Evolutionary conservation across 495 filamentous ascomycete genomes (phyloP), one percentile per base, ranked within the genome.

Genomic region (Daldinia childiae): DNA sequence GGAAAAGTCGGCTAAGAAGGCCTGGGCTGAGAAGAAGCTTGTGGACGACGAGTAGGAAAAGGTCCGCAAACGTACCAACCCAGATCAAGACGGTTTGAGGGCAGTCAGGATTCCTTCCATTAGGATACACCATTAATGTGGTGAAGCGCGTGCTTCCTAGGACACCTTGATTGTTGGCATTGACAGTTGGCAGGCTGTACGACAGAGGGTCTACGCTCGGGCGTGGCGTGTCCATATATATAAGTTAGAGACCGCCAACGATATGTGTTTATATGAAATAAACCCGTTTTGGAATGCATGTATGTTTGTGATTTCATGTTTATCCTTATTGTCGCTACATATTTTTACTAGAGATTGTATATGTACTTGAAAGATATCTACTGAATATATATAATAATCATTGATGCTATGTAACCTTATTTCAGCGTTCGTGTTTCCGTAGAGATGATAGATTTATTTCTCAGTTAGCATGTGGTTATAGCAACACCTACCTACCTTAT

Each of bases 1-100:
- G 57, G 70, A 87, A 50, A 88, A 88, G 62, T 89, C 90, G 29
- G 94, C 95, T 3, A 95, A 91, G 84, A 91, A 90, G 77, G 83
- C 83, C 26, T 84, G 78, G 75, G 79, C 82, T 48, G 78, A 76
- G 4, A 83, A 78, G 64, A 70, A 70, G 65, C 76, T 84, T 45
- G 78, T 84, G 50, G 81, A 84, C 38, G 76, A 76, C 48, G 74
- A 76, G 62, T 78, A 78, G 66, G 65, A 34, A 43, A 39, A 3
- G 36, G 21, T 43, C 51, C 43, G 30, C 52, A 19, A 14, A 58
- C 26, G 9, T 48, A 51, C 55, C 50, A 48, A n/a, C 48, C 21
- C 50, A 27, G n/a, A 6, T 34, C 24, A 27, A 39, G 43, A 0
- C 24, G 9, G 30, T 32, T 36, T 32, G 7, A 30, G 27, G 17